A percentile compares a stretch with the other conserved stretches of the same genome.
These are phyloP conservation scores for Lotmaria passim DNA, from an alignment of 208 protist genomes.

Conservation along the genomic window DNA sequence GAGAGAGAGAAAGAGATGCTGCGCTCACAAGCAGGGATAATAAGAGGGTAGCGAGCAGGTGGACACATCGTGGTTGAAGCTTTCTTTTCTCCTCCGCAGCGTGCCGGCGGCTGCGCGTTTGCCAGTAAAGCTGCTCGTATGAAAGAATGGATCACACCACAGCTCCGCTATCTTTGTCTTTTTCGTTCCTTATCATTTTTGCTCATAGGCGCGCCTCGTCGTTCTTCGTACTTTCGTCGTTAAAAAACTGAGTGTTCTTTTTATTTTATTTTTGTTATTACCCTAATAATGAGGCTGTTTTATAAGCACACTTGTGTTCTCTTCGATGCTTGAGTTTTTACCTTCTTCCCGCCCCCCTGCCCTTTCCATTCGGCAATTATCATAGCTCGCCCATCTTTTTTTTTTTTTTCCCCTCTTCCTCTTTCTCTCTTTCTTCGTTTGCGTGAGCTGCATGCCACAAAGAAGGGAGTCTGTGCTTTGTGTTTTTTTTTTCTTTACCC, in stretches of 20 bases:
- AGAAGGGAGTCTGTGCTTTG: too few relatives aligned
- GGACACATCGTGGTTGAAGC: neutral
- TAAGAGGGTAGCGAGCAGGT: conserved; percentile 10
- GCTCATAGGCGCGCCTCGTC: too few relatives aligned
- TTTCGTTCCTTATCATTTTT: conserved; percentile 1
- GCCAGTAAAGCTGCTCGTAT: neutral
- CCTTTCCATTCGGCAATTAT: neutral
- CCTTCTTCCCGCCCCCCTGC: too few relatives aligned
- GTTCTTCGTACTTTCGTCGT: neutral
- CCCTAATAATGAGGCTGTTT: too few relatives aligned
- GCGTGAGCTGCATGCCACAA: too few relatives aligned
- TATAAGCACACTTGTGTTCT: too few relatives aligned
- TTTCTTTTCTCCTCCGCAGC: neutral
- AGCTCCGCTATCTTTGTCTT: conserved; percentile 4
- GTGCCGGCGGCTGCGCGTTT: neutral
- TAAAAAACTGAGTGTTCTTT: conserved; percentile 4
- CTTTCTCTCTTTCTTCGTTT: too few relatives aligned
- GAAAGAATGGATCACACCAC: neutral
- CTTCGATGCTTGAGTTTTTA: too few relatives aligned
- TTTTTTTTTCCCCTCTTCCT: too few relatives aligned
- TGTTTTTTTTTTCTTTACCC: conserved; percentile 8
- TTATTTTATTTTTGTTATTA: neutral
- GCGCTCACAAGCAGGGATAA: neutral
- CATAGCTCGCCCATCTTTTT: conserved; percentile 4
- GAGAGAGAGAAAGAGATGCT: neutral